Conservation (phyloP, 2,329 filamentous ascomycete genomes). For the Scolecobasidium constrictum region DNA sequence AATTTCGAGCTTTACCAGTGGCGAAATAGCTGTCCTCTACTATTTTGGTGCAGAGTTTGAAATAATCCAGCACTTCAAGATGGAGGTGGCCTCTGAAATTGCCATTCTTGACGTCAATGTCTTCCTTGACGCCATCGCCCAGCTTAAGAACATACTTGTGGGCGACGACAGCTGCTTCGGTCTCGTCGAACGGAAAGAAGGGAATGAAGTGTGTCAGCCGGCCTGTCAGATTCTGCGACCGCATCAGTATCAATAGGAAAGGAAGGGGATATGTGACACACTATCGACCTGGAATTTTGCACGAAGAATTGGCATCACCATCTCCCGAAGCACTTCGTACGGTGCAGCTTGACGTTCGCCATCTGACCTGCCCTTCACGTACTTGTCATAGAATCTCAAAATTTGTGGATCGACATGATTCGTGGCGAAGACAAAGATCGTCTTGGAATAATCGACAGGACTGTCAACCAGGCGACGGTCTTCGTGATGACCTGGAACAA, state of each 20-base stretch:
- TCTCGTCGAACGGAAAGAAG: slow-evolving; percentile 30
- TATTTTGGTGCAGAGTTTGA: no score
- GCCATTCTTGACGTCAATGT: slow-evolving; percentile 15
- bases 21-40: no score
- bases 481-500: slow-evolving; percentile 21
- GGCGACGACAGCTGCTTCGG: slow-evolving; percentile 30
- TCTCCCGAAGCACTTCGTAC: no score
- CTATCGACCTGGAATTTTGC: no score
- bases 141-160: slow-evolving; percentile 33
- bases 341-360: no score
- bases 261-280: slow-evolving; percentile 22
- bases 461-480: slow-evolving; percentile 24
- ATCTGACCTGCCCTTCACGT: slow-evolving; percentile 16
- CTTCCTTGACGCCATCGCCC: slow-evolving; percentile 15
- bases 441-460: slow-evolving; percentile 31
- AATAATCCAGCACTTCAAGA: slow-evolving; percentile 10
- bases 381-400: slow-evolving; percentile 25
- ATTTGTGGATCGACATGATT: slow-evolving; percentile 32
- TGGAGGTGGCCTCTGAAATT: slow-evolving; percentile 7
- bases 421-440: slow-evolving; percentile 40
- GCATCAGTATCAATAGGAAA: no score
- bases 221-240: no score
- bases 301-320: no score
- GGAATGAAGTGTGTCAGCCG: slow-evolving; percentile 32
- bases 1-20: no score